Evolutionary conservation across 1,139 yeast genomes (phyloP).

Genomic region (Magnusiomyces paraingens): DNA sequence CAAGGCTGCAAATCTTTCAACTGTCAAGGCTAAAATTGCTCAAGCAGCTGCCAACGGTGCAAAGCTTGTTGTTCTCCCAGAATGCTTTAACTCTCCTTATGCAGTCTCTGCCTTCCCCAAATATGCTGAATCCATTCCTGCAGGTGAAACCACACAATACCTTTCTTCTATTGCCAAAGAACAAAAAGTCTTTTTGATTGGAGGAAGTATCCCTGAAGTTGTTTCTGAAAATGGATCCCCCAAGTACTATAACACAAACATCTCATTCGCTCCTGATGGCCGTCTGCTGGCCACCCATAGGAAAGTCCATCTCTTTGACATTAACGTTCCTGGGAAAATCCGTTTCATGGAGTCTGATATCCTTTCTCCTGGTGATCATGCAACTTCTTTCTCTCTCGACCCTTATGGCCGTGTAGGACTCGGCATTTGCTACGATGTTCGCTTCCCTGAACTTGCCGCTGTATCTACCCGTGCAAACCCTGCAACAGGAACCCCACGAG

Average conservation of each 20-base stretch:
- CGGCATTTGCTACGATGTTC: conserved; percentile 87
- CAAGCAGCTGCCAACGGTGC: conserved; percentile 47
- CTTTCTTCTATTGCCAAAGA: conserved; percentile 59
- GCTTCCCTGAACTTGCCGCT: conserved; percentile 87
- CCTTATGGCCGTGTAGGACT: conserved; percentile 75
- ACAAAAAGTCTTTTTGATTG: conserved; percentile 58
- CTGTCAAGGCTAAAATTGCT: conserved; percentile 48
- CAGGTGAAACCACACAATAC: conserved; percentile 60
- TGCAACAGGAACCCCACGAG: conserved; percentile 21
- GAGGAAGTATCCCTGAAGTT: conserved; percentile 87
- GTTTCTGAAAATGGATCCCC: conserved; percentile 32
- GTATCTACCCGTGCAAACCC: conserved; percentile 58
- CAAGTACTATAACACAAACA: conserved; percentile 67
- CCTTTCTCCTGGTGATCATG: conserved; percentile 68
- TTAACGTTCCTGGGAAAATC: conserved; percentile 84
- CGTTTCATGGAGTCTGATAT: conserved; percentile 77
- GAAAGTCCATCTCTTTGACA: conserved; percentile 84
- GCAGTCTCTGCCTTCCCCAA: conserved; percentile 79
- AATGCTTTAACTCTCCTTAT: conserved; percentile 94
- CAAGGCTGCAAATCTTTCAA: conserved; percentile 53
- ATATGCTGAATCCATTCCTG: conserved; percentile 71
- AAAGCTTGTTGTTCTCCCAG: conserved; percentile 62
- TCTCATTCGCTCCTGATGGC: conserved; percentile 67
- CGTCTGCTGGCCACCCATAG: conserved; percentile 77
- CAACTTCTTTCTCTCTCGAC: conserved; percentile 66